Evolutionary conservation across 2,329 filamentous ascomycete species (phyloP).

Genomic region (Fusarium floridanum): DNA sequence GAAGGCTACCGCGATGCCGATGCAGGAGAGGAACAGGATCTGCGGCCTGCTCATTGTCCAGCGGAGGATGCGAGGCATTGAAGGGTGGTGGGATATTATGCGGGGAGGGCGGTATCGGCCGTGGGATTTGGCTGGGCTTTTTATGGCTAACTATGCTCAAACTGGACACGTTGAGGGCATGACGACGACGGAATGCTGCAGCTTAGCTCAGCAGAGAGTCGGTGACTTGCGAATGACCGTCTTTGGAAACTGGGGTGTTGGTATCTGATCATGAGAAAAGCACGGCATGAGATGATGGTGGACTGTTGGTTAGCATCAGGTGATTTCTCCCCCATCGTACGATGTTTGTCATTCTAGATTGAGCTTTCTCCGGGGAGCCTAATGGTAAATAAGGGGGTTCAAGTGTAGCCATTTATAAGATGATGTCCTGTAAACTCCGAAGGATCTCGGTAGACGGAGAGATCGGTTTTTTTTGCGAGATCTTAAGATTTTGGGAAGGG

Average conservation of each 20-base stretch:
- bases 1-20: constrained; percentile 45
- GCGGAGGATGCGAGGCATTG: constrained; percentile 48
- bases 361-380: constrained; percentile 24
- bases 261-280: constrained; percentile 3
- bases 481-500: not conserved
- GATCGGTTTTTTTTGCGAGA: not conserved
- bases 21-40: constrained; percentile 45
- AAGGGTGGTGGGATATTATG: constrained; percentile 3
- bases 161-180: constrained; percentile 12
- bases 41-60: constrained; percentile 47
- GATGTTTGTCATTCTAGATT: constrained; percentile 20
- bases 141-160: not conserved
- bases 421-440: not conserved
- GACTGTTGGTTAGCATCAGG: constrained; percentile 38
- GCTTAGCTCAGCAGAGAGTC: constrained; percentile 15
- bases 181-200: not conserved
- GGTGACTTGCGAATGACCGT: constrained; percentile 5
- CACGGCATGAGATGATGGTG: constrained; percentile 31
- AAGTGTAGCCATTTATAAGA: not conserved
- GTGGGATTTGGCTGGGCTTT: not conserved
- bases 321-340: constrained; percentile 37
- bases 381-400: not conserved
- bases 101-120: constrained; percentile 40
- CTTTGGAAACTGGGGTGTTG: not conserved
- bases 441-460: constrained; percentile 1